Evolutionary conservation across 345 rosid species (phyloP).

Genomic region (Gossypium arboreum): DNA sequence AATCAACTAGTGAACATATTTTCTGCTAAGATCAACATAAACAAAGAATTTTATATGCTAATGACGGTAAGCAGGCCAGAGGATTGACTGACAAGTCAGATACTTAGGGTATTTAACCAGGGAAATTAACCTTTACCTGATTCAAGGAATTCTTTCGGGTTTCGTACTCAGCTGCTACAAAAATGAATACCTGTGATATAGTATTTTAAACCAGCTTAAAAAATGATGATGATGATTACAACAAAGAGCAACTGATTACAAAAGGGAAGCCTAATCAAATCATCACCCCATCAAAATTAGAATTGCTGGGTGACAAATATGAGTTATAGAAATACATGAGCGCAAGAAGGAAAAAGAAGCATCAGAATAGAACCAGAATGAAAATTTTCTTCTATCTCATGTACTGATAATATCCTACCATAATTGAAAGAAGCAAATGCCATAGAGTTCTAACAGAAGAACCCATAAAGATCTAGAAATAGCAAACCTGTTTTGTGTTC

Average conservation of each 20-base stretch:
- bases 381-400: neutral
- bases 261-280: neutral
- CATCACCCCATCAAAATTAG: neutral
- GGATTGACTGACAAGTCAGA: neutral
- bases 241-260: neutral
- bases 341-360: neutral
- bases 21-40: neutral
- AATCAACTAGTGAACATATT: constrained; percentile 2
- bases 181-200: constrained; percentile 61
- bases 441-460: neutral
- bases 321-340: neutral
- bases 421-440: neutral
- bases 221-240: neutral
- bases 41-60: neutral
- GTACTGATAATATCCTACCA: neutral
- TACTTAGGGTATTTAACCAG: neutral
- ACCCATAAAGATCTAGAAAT: neutral
- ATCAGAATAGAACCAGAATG: neutral
- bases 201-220: neutral
- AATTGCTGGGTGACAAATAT: neutral
- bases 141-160: constrained; percentile 75
- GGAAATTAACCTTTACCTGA: constrained; percentile 48
- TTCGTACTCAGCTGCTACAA: constrained; percentile 84
- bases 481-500: constrained; percentile 94
- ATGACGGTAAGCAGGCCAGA: neutral